phyloP scores from a whole-genome alignment of 257 asterid genomes.

The Solanum virginianum region DNA sequence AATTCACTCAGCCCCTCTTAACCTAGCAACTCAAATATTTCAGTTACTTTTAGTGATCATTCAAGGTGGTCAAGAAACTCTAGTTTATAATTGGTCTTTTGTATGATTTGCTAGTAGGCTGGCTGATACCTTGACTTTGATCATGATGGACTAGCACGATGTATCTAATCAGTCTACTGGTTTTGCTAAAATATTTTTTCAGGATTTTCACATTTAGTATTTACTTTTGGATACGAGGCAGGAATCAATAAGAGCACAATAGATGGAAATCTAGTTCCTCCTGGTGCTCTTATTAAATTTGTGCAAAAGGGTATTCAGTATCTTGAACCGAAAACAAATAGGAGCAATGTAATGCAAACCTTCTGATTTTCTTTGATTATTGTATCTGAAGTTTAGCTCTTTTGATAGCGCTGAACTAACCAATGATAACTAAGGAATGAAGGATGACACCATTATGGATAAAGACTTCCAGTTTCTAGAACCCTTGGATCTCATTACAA shows the following conservation, averaged over 20 bases:
- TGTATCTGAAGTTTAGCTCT: constrained; percentile 7
- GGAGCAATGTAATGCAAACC: constrained; percentile 38
- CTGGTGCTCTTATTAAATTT: constrained; percentile 72
- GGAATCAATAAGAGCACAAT: constrained; percentile 57
- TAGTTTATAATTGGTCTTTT: background rate
- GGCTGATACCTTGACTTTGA: background rate
- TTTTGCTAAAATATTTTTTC: constrained; percentile 11
- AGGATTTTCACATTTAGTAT: constrained; percentile 83
- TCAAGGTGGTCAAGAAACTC: background rate
- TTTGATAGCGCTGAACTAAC: constrained; percentile 10
- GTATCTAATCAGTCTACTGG: background rate
- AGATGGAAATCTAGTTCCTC: constrained; percentile 77
- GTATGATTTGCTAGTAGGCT: background rate
- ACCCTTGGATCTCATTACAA: constrained; percentile 90
- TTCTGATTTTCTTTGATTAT: background rate
- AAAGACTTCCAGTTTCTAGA: constrained; percentile 75
- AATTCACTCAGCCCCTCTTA: background rate
- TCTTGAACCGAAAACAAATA: constrained; percentile 73
- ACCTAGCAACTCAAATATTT: background rate
- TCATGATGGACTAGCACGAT: background rate
- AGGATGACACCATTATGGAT: constrained; percentile 66
- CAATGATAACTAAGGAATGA: constrained; percentile 22
- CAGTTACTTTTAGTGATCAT: background rate
- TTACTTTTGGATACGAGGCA: constrained; percentile 78
- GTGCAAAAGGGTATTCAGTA: constrained; percentile 86